Conservation (phyloP, 345 rosid genomes). For the Cardamine occulta region DNA sequence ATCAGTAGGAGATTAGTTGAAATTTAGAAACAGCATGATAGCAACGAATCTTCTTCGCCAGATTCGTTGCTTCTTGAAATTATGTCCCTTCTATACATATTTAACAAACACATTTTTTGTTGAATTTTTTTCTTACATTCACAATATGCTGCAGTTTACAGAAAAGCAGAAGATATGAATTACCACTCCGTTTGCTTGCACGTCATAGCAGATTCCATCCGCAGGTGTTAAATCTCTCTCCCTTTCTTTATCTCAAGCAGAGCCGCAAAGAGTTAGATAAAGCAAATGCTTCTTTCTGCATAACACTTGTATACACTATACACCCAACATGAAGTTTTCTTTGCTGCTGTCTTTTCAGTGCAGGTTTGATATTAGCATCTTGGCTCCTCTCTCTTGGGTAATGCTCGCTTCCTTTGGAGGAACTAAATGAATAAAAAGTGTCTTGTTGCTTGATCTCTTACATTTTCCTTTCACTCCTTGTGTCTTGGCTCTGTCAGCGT, state of each 20-base stretch:
- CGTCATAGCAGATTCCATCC: constrained; percentile 92
- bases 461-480: constrained; percentile 14
- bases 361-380: constrained; percentile 95
- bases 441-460: constrained; percentile 23
- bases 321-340: constrained; percentile 45
- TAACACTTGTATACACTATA: constrained; percentile 8
- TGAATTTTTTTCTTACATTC: constrained; percentile 10
- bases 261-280: not conserved
- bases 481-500: constrained; percentile 60
- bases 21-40: constrained; percentile 21
- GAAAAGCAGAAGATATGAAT: constrained; percentile 98
- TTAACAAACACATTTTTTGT: not conserved
- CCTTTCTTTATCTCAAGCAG: constrained; percentile 25
- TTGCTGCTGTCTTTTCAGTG: constrained; percentile 66
- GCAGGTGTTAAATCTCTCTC: constrained; percentile 59
- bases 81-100: constrained; percentile 23
- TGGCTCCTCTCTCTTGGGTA: constrained; percentile 98
- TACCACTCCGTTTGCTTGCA: constrained; percentile 92
- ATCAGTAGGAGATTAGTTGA: constrained; percentile 15
- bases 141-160: constrained; percentile 65
- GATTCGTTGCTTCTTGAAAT: not conserved
- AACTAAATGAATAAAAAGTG: constrained; percentile 9
- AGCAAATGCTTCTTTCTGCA: not conserved
- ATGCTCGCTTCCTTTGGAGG: constrained; percentile 28
- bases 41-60: constrained; percentile 1